Percentiles rank a stretch among this genome's conserved stretches.
phyloP scores from a whole-genome alignment of 2,329 filamentous ascomycete species.

The Paracamarosporium sp. region DNA sequence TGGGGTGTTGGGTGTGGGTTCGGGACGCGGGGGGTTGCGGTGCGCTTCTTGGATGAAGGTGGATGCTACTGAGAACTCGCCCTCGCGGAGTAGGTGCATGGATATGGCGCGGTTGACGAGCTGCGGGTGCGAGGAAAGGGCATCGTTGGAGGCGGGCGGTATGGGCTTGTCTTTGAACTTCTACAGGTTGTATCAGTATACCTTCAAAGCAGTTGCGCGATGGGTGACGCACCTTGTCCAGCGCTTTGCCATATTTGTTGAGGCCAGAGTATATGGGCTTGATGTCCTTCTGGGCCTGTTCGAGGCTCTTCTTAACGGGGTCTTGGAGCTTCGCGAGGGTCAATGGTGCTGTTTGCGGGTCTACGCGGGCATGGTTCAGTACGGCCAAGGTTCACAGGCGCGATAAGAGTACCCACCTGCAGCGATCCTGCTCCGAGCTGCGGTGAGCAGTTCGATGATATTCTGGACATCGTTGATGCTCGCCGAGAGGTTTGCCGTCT shows the following conservation, averaged over 20 bases:
- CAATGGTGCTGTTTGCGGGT: conserved; percentile 73
- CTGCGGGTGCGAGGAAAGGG: conserved; percentile 74
- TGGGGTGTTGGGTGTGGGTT: conserved; percentile 43
- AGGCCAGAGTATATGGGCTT: conserved; percentile 84
- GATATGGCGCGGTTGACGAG: conserved; percentile 92
- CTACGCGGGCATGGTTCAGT: conserved; percentile 47
- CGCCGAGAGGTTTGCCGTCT: conserved; percentile 71
- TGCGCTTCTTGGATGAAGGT: conserved; percentile 80
- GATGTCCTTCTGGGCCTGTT: conserved; percentile 78
- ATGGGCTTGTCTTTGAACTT: conserved; percentile 69
- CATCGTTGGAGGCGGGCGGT: conserved; percentile 80
- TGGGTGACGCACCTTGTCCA: conserved; percentile 72
- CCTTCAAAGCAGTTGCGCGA: not conserved
- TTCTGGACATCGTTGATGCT: conserved; percentile 82
- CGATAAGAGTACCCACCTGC: conserved; percentile 53
- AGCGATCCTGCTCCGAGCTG: conserved; percentile 76
- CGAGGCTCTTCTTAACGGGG: conserved; percentile 80
- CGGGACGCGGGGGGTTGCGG: conserved; percentile 51
- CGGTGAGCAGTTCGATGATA: conserved; percentile 77
- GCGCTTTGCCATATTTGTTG: conserved; percentile 81
- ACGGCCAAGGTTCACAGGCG: conserved; percentile 24
- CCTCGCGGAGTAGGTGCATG: conserved; percentile 95
- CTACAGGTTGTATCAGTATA: conserved; percentile 42
- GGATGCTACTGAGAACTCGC: conserved; percentile 86
- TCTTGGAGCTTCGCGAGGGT: conserved; percentile 86